Base-by-base conservation (phyloP, 2,329 filamentous ascomycete species). In the Fusarium falciforme region DNA sequence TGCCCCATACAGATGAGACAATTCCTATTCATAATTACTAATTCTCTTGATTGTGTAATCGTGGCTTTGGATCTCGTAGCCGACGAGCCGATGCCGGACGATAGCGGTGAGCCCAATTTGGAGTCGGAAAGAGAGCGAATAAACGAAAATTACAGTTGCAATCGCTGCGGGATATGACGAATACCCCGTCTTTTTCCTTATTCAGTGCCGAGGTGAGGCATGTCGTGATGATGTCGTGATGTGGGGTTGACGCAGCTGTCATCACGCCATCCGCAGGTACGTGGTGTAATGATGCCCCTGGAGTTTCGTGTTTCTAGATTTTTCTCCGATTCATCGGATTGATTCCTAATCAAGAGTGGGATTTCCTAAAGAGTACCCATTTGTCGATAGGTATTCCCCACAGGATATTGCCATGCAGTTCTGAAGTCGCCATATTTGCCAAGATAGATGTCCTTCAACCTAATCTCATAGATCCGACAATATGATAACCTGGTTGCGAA, bases 181-280 rank as follows among this genome's bases (percentile, higher is more conserved):
- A 64, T 64, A n/a, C 5, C 2, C 7, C 17, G 7, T 22, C 12
- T 40, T 49, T 25, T 38, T n/a, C 33, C 61, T 5, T 49, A 64
- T n/a, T 70, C 68, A 1, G 55, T 68, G 2, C 40, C 25, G 2
- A 54, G 49, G 7, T 27, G 68, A 36, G 35, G 54, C 54, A 58
- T 58, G 54, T 58, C 54, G 54, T 58, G 33, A 58, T 58, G 8
- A 58, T 58, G 54, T 58, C 54, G 54, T 58, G 54, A 58, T 58
- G 54, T 58, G 54, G 54, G 54, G 54, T 58, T 58, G 54, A 38
- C 16, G 16, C 14, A 58, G 35, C 16, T 36, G 22, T 12, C 14
- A 36, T 36, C 33, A 58, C 54, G 54, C 33, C 54, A 58, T 58
- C 54, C 33, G 54, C 54, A 58, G 54, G 54, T 58, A 58, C 54